Evolutionary conservation across 2,329 filamentous ascomycete genomes (phyloP).

Genomic region (Lasiodiplodia sp.): DNA sequence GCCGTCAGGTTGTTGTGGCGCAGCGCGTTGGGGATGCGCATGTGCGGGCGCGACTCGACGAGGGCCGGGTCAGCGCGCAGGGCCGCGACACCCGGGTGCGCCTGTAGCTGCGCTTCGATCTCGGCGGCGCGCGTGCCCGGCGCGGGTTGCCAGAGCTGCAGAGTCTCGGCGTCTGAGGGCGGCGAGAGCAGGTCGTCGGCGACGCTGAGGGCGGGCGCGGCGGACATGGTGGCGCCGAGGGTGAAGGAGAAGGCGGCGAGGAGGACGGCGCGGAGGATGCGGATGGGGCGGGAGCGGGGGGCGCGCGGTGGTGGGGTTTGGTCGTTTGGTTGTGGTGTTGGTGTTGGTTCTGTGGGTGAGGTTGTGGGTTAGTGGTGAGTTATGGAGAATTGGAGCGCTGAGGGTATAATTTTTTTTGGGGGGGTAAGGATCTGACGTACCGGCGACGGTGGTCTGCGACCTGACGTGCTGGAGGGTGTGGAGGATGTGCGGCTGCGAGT

Average conservation of each 20-base stretch:
- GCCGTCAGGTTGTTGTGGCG: conserved; percentile 80
- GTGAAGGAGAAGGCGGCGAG: conserved; percentile 57
- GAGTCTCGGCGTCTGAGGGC: conserved; percentile 75
- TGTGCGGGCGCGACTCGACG: conserved; percentile 76
- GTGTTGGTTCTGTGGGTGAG: background rate
- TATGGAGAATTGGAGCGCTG: background rate
- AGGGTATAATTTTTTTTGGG: background rate
- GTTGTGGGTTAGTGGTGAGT: background rate
- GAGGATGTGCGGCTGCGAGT: conserved; percentile 6
- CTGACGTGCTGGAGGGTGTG: background rate
- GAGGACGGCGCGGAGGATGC: conserved; percentile 55
- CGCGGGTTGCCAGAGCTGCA: conserved; percentile 69
- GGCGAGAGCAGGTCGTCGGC: conserved; percentile 60
- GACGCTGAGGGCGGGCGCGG: conserved; percentile 60
- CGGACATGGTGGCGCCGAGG: conserved; percentile 66
- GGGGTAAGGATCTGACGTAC: background rate
- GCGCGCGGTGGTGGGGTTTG: conserved; percentile 30
- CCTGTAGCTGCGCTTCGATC: conserved; percentile 77
- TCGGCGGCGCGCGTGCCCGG: conserved; percentile 55
- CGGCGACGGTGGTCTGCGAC: conserved; percentile 11
- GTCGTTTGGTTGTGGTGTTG: background rate
- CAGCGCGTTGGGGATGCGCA: conserved; percentile 79
- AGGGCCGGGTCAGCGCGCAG: conserved; percentile 59
- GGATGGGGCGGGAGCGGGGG: conserved; percentile 39
- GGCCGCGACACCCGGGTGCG: conserved; percentile 74